Conservation (phyloP, 2,329 filamentous ascomycete genomes). For the Ascocoryne sarcoides region DNA sequence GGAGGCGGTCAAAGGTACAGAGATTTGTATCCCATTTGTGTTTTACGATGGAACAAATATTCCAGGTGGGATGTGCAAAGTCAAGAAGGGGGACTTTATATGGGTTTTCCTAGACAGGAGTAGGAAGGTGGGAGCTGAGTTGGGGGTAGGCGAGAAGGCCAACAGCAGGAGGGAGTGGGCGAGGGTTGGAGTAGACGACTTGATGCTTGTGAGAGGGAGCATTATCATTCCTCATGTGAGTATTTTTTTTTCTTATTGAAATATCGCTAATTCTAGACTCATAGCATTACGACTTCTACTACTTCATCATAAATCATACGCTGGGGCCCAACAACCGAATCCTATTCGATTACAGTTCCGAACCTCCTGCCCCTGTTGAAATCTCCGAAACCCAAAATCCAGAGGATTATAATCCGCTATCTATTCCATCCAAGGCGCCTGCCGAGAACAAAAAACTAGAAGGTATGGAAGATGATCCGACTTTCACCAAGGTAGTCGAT, state of each 20-base stretch:
- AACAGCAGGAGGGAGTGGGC: conserved; percentile 74
- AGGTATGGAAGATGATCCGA: conserved; percentile 69
- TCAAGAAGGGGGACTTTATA: conserved; percentile 87
- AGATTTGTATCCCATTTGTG: conserved; percentile 87
- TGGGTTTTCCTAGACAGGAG: conserved; percentile 93
- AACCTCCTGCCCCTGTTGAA: conserved; percentile 29
- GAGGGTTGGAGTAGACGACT: conserved; percentile 84
- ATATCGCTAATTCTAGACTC: too few species aligned
- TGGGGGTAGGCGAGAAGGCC: conserved; percentile 59
- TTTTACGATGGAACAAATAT: conserved; percentile 94
- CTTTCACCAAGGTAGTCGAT: conserved; percentile 87
- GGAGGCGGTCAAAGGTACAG: conserved; percentile 78
- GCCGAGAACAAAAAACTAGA: conserved; percentile 46
- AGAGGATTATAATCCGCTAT: conserved; percentile 32
- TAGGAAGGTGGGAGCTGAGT: conserved; percentile 78
- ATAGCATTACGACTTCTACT: conserved; percentile 95
- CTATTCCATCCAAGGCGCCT: conserved; percentile 29
- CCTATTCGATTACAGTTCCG: conserved; percentile 67
- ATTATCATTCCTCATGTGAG: conserved; percentile 90
- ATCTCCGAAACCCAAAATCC: conserved; percentile 9
- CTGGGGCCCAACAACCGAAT: conserved; percentile 60
- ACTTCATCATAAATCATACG: conserved; percentile 87
- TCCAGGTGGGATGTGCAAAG: conserved; percentile 70
- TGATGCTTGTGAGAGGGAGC: conserved; percentile 85
- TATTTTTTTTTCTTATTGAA: too few species aligned